Evolutionary conservation across 805 yeast species (phyloP).

Genomic region (Ogataea pignaliae): DNA sequence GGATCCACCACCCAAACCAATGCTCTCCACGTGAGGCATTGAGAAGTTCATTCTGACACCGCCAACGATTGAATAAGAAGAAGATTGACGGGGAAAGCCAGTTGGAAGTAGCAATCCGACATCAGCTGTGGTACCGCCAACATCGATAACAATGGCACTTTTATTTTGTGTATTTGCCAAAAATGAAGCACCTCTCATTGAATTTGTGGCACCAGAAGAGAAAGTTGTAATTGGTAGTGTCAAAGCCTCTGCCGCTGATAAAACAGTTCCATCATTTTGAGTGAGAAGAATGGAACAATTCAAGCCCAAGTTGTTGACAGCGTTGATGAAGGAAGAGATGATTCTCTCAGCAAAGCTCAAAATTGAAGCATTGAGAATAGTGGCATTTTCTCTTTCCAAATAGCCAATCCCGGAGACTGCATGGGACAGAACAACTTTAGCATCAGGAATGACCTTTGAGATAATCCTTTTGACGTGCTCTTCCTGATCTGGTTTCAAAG

Average conservation of each 20-base stretch:
- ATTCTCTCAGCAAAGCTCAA: conserved; percentile 38
- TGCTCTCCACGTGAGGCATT: conserved; percentile 47
- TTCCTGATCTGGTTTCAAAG: conserved; percentile 37
- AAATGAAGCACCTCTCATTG: conserved; percentile 45
- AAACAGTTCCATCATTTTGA: conserved; percentile 47
- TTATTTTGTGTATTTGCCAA: conserved; percentile 33
- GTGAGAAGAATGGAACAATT: conserved; percentile 36
- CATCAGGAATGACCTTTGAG: conserved; percentile 30
- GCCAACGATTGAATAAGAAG: conserved; percentile 39
- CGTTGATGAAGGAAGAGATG: conserved; percentile 34
- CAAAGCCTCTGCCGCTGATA: conserved; percentile 36
- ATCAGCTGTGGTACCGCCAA: conserved; percentile 50
- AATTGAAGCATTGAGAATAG: conserved; percentile 44
- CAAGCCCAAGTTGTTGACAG: conserved; percentile 34
- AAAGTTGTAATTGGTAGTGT: conserved; percentile 42
- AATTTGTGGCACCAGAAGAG: conserved; percentile 46
- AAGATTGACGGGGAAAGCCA: conserved; percentile 45
- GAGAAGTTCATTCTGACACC: conserved; percentile 47
- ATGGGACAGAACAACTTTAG: conserved; percentile 35
- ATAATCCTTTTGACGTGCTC: conserved; percentile 30
- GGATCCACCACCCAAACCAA: conserved; percentile 50
- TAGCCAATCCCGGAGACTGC: conserved; percentile 40
- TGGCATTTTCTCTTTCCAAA: conserved; percentile 43
- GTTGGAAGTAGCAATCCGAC: conserved; percentile 41
- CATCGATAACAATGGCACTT: conserved; percentile 38